Evolutionary conservation across 1,284 basidiomycete genomes (phyloP).

Genomic region (Pholiota adiposa): DNA sequence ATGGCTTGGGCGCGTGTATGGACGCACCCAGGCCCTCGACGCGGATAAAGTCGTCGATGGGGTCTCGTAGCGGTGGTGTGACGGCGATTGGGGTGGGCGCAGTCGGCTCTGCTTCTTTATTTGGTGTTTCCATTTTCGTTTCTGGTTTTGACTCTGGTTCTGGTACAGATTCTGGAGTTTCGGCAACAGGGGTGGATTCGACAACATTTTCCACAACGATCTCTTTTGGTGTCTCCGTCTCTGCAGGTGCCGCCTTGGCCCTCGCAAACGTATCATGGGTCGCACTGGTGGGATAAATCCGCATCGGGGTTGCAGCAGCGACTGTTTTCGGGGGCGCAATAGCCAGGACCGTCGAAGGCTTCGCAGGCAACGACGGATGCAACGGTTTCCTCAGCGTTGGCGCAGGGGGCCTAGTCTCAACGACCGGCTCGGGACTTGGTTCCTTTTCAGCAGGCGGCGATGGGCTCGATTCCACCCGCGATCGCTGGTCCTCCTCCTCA

Average conservation of each 20-base stretch:
- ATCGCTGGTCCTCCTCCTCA: too few species aligned
- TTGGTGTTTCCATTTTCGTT: background rate
- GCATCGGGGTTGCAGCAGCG: conserved; percentile 28
- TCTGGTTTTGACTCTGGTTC: too few species aligned
- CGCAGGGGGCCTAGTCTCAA: background rate
- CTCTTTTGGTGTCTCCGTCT: too few species aligned
- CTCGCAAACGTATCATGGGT: conserved; percentile 26
- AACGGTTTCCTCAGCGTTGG: conserved; percentile 26
- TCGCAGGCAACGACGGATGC: conserved; percentile 51
- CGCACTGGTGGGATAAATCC: conserved; percentile 24
- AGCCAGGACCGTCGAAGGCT: background rate
- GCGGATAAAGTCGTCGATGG: conserved; percentile 14
- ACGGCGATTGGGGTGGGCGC: background rate
- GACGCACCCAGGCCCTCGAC: conserved; percentile 36
- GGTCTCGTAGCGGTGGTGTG: conserved; percentile 2
- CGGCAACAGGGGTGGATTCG: too few species aligned
- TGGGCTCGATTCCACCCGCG: too few species aligned
- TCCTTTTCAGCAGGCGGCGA: too few species aligned
- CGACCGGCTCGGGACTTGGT: conserved; percentile 4
- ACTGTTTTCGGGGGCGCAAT: conserved; percentile 40
- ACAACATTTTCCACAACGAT: too few species aligned
- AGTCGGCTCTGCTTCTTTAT: conserved; percentile 1
- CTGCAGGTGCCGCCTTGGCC: too few species aligned
- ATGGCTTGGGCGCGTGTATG: conserved; percentile 61
- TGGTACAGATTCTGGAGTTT: too few species aligned